Base-by-base conservation (phyloP, 2,329 filamentous ascomycete species). In the Plenodomus tracheiphilus region DNA sequence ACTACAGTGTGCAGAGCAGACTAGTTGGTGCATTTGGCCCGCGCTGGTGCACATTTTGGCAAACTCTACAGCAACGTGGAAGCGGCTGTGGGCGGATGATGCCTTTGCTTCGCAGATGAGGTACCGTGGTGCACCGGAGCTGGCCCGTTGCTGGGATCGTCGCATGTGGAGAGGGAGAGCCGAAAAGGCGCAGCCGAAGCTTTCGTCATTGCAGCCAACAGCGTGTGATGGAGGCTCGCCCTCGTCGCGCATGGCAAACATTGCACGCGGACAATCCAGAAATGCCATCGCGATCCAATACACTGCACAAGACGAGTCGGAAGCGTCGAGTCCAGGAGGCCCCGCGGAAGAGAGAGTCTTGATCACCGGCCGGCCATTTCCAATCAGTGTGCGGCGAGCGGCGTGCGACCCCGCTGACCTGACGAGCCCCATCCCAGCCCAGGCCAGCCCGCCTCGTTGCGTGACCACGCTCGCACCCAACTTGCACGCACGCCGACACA, bases 361-460 rank as follows among this genome's bases (percentile, higher is more conserved):
- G 36, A 42, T 25, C 37, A 15, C 25, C 39, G 19, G 42, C 30
- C 28, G 51, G 48, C 21, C 49, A 54, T 58, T 62, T 58, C 54
- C 53, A 59, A 59, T 61, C 60, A 58, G 48, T 40, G 39, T 47
- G 48, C 62, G 52, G 64, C 60, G 63, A 62, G 58, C 50, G 37
- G 43, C 47, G 46, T 39, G 38, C 47, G 56, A 32, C 28, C 28
- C 28, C 28, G 28, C 28, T 15, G 28, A 32, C 28, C 28, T 32
- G 28, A 32, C 28, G 13, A 15, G 28, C 28, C 28, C 9, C 28
- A 25, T 25, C 22, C 22, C 22, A 25, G 5, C 22, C 13, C 28
- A 32, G 7, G 6, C 28, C 28, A 32, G 7, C 13, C 28, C 28
- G 13, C 13, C 13, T 15, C 22, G 10, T 25, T 25, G 5, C 22